Evolutionary conservation across 2,329 filamentous ascomycete species (phyloP).

Genomic region (Talaromyces funiculosus): DNA sequence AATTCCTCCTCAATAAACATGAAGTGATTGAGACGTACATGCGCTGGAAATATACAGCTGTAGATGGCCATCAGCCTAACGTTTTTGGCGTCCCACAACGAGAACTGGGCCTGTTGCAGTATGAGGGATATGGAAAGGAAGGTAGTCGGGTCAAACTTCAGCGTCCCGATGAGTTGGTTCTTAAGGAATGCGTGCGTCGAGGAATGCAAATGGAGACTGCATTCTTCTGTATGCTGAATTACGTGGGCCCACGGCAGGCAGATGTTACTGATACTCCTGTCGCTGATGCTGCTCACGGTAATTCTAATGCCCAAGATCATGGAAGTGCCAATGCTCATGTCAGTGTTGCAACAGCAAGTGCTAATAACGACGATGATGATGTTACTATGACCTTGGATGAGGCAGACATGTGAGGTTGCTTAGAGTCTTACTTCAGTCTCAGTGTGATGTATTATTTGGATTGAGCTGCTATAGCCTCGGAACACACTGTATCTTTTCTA

Average conservation of each 20-base stretch:
- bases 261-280: too few relatives aligned
- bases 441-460: not conserved
- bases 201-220: constrained; percentile 50
- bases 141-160: constrained; percentile 43
- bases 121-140: constrained; percentile 30
- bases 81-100: constrained; percentile 50
- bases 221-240: constrained; percentile 27
- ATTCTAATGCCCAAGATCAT: not conserved
- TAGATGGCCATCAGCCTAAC: constrained; percentile 21
- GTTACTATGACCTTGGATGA: not conserved
- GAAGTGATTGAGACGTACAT: constrained; percentile 56
- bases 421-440: not conserved
- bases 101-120: constrained; percentile 47
- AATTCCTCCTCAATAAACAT: constrained; percentile 43
- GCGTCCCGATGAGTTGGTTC: constrained; percentile 55
- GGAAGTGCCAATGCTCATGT: not conserved
- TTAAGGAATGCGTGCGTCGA: constrained; percentile 51
- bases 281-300: not conserved
- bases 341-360: not conserved
- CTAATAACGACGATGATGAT: not conserved
- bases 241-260: not conserved
- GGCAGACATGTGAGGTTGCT: not conserved
- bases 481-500: not conserved
- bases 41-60: constrained; percentile 49
- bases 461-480: not conserved